Evolutionary conservation across 2,329 filamentous ascomycete genomes (phyloP), one percentile per base, ranked within the genome.

Genomic region (Fusarium lyarnte): DNA sequence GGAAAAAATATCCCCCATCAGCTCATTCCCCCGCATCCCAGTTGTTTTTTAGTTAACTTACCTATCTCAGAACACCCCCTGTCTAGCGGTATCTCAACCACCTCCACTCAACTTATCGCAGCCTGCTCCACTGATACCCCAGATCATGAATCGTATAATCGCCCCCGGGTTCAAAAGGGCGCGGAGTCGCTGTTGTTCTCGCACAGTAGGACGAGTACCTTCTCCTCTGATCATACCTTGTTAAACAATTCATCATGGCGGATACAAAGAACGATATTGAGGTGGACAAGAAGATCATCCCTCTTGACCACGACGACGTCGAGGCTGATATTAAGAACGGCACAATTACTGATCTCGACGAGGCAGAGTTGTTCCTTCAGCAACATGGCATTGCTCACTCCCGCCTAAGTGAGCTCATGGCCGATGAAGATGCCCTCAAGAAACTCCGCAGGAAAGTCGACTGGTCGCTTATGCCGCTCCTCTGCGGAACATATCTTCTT

Each of bases 401-500:
- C 1, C 73, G 75, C 0, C 70, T 77, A 2, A 54, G 57, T 5
- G 75, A 77, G 57, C 74, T 77, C 63, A 77, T 77, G 75, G 43
- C 68, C 2, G 75, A 77, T 58, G 75, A 77, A 16, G 31, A 21
- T 0, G 74, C 74, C 13, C 74, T 76, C 29, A 77, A 77, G 61
- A 77, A 76, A 64, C 75, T 77, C 9, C 74, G 75, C 5, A 80
- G 83, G 21, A 86, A 85, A 60, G 84, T 89, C 47, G 87, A 89
- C 64, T 79, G 84, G 63, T 75, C 84, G 0, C 72, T 89, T 13
- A 81, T 89, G 67, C 88, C 87, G 1, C 79, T 89, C 10, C 82
- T 90, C 6, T 83, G 82, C 41, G 82, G 83, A 2, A 87, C 85
- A 0, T 87, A 84, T 52, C 78, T 85, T 6, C 79, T 89, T 10